A percentile compares a stretch with the other conserved stretches of the same genome.
phyloP scores from a whole-genome alignment of 1,284 basidiomycete species.

The Apiotrichum domesticum region DNA sequence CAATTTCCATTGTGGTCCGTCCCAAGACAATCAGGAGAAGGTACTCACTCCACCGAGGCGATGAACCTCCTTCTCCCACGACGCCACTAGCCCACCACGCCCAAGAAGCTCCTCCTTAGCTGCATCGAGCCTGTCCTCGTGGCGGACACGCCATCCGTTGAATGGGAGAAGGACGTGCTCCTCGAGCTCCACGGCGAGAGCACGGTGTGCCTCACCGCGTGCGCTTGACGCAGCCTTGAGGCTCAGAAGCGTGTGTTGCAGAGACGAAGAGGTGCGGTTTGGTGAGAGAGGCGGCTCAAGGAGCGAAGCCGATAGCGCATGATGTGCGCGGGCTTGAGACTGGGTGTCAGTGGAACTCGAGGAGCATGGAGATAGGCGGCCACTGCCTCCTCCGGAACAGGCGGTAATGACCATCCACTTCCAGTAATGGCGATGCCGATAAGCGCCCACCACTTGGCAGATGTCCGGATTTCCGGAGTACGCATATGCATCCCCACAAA shows the following conservation, averaged over 20 bases:
- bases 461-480: too few species aligned
- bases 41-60: slow-evolving; percentile 31
- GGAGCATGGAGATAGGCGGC: too few species aligned
- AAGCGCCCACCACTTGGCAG: too few species aligned
- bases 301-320: slow-evolving; percentile 51
- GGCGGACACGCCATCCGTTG: slow-evolving; percentile 37
- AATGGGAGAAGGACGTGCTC: slow-evolving; percentile 35
- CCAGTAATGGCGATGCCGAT: too few species aligned
- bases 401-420: too few species aligned
- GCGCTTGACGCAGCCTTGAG: slow-evolving; percentile 32
- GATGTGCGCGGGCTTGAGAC: slow-evolving; percentile 52
- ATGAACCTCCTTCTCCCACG: slow-evolving; percentile 56
- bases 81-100: slow-evolving; percentile 55
- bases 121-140: slow-evolving; percentile 34
- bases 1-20: too few species aligned
- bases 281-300: slow-evolving; percentile 15
- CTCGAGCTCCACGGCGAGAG: slow-evolving; percentile 38
- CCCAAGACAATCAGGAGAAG: too few species aligned
- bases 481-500: too few species aligned
- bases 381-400: too few species aligned
- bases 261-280: slow-evolving; percentile 26
- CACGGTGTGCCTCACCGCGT: slow-evolving; percentile 36
- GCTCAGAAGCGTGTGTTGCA: slow-evolving; percentile 38
- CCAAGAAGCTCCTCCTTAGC: slow-evolving; percentile 50
- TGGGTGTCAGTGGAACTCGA: slow-evolving; percentile 10